Base-by-base conservation (phyloP, 108 stramenopile genomes). In the Cylindrotheca closterium region DNA sequence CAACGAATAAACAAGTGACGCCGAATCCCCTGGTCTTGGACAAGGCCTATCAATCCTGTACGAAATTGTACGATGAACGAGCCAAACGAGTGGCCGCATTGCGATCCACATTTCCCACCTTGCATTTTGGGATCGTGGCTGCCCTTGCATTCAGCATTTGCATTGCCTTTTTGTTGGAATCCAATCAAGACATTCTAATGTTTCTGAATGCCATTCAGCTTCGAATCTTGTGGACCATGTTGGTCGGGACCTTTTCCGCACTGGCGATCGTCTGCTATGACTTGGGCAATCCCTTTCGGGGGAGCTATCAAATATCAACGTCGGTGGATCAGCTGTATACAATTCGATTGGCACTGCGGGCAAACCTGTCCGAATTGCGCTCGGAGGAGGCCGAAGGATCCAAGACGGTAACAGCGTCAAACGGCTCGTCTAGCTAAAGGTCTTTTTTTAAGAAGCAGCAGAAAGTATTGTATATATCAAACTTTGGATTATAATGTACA, bases 201-300 rank as follows among this genome's bases (percentile, higher is more conserved):
- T 89, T 89, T 72, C 66, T 89, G 47, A 70, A 70, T 49, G 78
- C 84, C 29, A 68, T 86, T 55, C 88, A 86, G 60, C 65, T 89
- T 29, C 65, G 65, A 26, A 70, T 89, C 22, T 55, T 60, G 50
- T 89, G 77, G 75, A 70, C 62, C 37, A 87, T 87, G 79, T 65
- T 87, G 55, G 70, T 83, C 27, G 84, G 84, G 2, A 81, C 86
- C 0, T 85, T 87, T 58, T 70, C 78, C 25, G 77, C 79, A 10
- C 69, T 87, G 64, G 82, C 71, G 19, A 69, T 83, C 19, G 78
- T 87, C 8, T 73, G 70, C 73, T 79, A 73, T 51, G 86, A 87
- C 59, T 66, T 87, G 63, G 66, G 59, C 2, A 32, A 47, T 49
- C 74, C 70, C 1, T 80, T 73, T 63, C 55, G 55, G 3, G 71